phyloP scores from a whole-genome alignment of 2,329 filamentous ascomycete genomes.

The Colletotrichum truncatum region DNA sequence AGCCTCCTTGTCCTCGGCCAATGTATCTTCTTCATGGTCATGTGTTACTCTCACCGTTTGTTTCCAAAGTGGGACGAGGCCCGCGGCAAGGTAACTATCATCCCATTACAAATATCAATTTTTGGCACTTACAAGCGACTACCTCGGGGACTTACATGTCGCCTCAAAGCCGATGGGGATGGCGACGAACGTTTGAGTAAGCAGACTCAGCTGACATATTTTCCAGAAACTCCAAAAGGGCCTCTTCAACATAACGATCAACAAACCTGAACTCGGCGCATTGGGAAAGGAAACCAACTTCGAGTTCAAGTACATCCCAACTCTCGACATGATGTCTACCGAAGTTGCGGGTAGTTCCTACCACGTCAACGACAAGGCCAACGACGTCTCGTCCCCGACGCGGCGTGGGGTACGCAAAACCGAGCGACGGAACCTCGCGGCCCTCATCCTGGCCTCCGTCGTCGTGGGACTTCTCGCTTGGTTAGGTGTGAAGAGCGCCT shows the following conservation, averaged over 20 bases:
- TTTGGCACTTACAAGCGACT: no score
- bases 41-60: slow-evolving; percentile 56
- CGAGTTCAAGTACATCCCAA: slow-evolving; percentile 76
- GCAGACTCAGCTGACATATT: no score
- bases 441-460: slow-evolving; percentile 50
- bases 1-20: slow-evolving; percentile 69
- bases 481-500: slow-evolving; percentile 34
- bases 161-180: no score
- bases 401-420: slow-evolving; percentile 42
- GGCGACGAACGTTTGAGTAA: no score
- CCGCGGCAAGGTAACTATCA: slow-evolving; percentile 37
- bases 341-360: slow-evolving; percentile 23
- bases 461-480: slow-evolving; percentile 37
- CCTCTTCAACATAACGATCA: slow-evolving; percentile 67
- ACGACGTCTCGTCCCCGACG: slow-evolving; percentile 39
- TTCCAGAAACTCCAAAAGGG: slow-evolving; percentile 36
- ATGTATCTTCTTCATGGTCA: slow-evolving; percentile 70
- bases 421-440: slow-evolving; percentile 49
- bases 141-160: no score
- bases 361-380: not conserved
- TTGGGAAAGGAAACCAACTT: slow-evolving; percentile 72
- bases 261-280: slow-evolving; percentile 65
- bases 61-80: slow-evolving; percentile 49
- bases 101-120: not conserved
- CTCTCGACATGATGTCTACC: slow-evolving; percentile 47